phyloP scores from a whole-genome alignment of 352 stramenopile species.

The Globisporangium cylindrosporum region DNA sequence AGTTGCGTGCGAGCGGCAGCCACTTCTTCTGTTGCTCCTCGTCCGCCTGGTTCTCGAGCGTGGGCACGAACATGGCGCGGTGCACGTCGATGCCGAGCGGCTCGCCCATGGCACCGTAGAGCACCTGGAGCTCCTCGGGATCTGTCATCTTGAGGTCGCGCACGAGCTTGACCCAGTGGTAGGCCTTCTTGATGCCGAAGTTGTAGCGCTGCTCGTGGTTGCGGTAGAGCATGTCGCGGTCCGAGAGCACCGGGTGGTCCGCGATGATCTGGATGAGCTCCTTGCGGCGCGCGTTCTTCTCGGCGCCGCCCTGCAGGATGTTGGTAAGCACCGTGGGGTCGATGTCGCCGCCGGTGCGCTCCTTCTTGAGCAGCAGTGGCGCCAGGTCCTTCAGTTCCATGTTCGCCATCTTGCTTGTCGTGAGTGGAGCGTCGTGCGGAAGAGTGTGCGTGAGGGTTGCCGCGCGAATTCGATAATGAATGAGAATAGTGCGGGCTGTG shows the following conservation, averaged over 20 bases:
- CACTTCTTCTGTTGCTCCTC: constrained; percentile 59
- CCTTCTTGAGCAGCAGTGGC: constrained; percentile 20
- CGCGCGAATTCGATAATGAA: too few relatives aligned
- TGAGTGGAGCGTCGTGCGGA: too few relatives aligned
- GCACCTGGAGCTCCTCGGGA: constrained; percentile 28
- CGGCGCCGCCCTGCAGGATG: constrained; percentile 14
- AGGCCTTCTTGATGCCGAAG: constrained; percentile 29
- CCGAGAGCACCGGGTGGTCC: constrained; percentile 37
- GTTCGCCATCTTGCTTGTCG: too few relatives aligned
- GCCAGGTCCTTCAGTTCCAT: constrained; percentile 22
- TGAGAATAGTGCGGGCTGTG: too few relatives aligned
- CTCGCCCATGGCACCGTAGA: constrained; percentile 52
- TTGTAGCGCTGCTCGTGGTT: constrained; percentile 42
- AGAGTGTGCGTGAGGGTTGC: too few relatives aligned
- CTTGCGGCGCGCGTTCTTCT: constrained; percentile 15
- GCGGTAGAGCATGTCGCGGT: constrained; percentile 40
- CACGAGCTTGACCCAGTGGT: constrained; percentile 38
- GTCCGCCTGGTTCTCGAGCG: constrained; percentile 62
- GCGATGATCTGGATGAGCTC: constrained; percentile 17
- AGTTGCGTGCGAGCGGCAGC: constrained; percentile 53
- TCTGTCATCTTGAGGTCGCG: constrained; percentile 29
- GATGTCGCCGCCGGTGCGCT: constrained; percentile 20
- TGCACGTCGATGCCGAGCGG: constrained; percentile 51
- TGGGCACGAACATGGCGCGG: constrained; percentile 60
- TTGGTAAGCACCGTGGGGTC: constrained; percentile 9